Evolutionary conservation across 2,329 filamentous ascomycete genomes (phyloP).

Genomic region (Fusarium odoratissimum): DNA sequence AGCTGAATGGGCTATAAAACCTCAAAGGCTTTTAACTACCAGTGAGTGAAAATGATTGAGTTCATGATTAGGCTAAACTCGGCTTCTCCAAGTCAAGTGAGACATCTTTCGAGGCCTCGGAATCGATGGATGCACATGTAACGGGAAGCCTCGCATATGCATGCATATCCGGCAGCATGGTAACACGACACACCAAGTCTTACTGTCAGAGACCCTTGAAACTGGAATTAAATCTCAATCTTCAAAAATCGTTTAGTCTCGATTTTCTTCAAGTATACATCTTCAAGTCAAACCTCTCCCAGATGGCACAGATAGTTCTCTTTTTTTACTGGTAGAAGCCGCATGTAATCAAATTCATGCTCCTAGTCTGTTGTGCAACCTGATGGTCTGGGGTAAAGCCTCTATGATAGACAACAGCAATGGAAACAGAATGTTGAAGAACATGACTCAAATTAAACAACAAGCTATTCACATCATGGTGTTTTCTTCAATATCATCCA

Average conservation of each 20-base stretch:
- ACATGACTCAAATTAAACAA: background rate
- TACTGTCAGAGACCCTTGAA: background rate
- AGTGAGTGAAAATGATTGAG: background rate
- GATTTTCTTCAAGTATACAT: background rate
- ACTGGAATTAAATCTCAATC: background rate
- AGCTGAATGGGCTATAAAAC: background rate
- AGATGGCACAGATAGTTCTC: background rate
- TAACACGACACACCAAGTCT: conserved; percentile 18
- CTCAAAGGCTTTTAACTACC: background rate
- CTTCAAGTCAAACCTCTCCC: background rate
- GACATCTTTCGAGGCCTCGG: background rate
- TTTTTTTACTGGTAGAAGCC: background rate
- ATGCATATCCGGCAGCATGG: conserved; percentile 9
- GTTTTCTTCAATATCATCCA: background rate
- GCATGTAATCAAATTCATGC: background rate
- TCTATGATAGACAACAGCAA: background rate
- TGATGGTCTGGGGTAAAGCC: no score
- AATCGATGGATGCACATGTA: background rate
- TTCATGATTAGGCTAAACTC: background rate
- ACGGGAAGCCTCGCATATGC: conserved; percentile 13
- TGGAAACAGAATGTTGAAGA: background rate
- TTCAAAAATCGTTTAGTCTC: background rate
- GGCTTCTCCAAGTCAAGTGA: background rate
- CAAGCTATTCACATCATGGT: background rate
- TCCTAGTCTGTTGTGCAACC: background rate